These are phyloP conservation scores for Thelonectria blattea DNA, from an alignment of 2,329 filamentous ascomycete genomes.

Conservation along the genomic window DNA sequence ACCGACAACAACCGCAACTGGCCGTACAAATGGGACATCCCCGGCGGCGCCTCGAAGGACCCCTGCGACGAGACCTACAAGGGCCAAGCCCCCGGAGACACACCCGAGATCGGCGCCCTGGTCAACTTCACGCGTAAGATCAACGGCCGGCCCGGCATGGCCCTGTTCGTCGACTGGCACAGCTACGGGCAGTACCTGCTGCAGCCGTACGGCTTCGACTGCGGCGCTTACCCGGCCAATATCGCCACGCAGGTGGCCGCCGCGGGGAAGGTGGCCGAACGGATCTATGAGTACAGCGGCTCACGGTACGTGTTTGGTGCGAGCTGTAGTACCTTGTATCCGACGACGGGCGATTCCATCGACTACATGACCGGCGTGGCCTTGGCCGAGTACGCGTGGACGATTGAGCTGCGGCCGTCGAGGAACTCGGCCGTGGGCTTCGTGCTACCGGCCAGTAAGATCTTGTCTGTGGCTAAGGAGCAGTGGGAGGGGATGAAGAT, in stretches of 20 bases:
- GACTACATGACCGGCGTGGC: constrained; percentile 54
- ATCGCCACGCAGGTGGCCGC: constrained; percentile 53
- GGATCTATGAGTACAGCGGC: constrained; percentile 18
- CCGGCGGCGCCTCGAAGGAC: constrained; percentile 57
- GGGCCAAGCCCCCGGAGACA: constrained; percentile 50
- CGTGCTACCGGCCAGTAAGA: constrained; percentile 50
- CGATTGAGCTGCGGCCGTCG: constrained; percentile 45
- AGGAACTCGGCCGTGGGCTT: constrained; percentile 48
- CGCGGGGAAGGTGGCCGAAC: constrained; percentile 38
- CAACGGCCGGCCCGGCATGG: constrained; percentile 49
- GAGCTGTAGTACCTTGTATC: constrained; percentile 67
- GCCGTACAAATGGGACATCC: constrained; percentile 59
- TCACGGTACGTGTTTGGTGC: constrained; percentile 47
- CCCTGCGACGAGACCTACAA: constrained; percentile 59
- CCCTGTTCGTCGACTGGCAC: constrained; percentile 70
- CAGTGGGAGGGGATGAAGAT: constrained; percentile 27
- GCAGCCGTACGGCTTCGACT: constrained; percentile 64
- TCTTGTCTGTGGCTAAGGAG: constrained; percentile 42
- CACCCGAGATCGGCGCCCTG: constrained; percentile 59
- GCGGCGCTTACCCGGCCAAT: constrained; percentile 51
- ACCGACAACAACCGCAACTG: constrained; percentile 67
- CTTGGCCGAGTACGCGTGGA: constrained; percentile 50
- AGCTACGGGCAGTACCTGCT: constrained; percentile 67
- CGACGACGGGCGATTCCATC: constrained; percentile 53
- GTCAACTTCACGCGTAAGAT: constrained; percentile 40